Conservation (phyloP, 2,329 filamentous ascomycete species). For the Fonsecaea erecta region DNA sequence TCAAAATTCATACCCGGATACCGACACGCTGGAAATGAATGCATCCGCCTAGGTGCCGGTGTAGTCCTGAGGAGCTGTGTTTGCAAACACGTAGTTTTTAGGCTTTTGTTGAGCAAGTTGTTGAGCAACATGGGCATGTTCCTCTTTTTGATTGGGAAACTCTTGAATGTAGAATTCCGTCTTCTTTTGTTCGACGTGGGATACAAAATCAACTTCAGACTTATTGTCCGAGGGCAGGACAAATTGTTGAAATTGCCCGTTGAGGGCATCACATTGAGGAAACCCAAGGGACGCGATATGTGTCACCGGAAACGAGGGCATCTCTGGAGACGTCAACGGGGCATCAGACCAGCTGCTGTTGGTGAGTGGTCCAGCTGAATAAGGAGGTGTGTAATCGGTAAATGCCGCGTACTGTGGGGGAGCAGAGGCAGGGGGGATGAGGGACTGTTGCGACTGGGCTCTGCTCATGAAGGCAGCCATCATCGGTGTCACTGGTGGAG, state of each 20-base stretch:
- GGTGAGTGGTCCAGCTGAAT: slow-evolving; percentile 46
- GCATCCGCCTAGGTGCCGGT: slow-evolving; percentile 12
- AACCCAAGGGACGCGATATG: slow-evolving; percentile 45
- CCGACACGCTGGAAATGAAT: not conserved
- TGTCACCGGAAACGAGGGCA: slow-evolving; percentile 44
- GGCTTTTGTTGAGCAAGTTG: slow-evolving; percentile 48
- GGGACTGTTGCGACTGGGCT: slow-evolving; percentile 37
- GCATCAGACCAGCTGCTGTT: slow-evolving; percentile 50
- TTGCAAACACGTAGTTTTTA: slow-evolving; percentile 52
- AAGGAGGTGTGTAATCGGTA: slow-evolving; percentile 46
- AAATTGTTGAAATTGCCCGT: slow-evolving; percentile 42
- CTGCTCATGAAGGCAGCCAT: slow-evolving; percentile 43
- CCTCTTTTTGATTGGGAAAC: slow-evolving; percentile 51
- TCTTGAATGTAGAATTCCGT: slow-evolving; percentile 52
- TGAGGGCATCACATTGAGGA: slow-evolving; percentile 40
- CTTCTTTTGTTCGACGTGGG: slow-evolving; percentile 41
- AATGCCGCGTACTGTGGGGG: slow-evolving; percentile 51
- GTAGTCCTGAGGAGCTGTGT: slow-evolving; percentile 48
- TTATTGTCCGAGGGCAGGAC: slow-evolving; percentile 34
- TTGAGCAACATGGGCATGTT: slow-evolving; percentile 50
- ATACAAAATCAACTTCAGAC: slow-evolving; percentile 19
- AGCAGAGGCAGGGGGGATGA: slow-evolving; percentile 49
- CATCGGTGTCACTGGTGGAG: slow-evolving; percentile 52
- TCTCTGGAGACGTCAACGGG: slow-evolving; percentile 49
- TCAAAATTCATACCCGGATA: slow-evolving; percentile 23